Conservation (phyloP, 2,329 filamentous ascomycete species). For the Sclerotiophoma versabilis region DNA sequence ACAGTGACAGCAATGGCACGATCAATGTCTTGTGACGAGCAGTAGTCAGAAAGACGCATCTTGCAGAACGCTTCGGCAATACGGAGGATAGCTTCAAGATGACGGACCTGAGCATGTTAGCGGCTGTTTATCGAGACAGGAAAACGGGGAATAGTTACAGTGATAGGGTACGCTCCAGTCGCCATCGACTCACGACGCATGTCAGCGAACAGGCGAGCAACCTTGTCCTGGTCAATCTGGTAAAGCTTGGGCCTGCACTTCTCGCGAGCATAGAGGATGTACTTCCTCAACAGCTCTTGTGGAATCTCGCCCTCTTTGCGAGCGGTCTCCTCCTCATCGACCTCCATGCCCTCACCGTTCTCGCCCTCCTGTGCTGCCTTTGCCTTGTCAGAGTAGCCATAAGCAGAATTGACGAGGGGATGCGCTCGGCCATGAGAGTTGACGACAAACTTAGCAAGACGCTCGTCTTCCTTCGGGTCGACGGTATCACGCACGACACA, state of each 20-base stretch:
- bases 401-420: conserved; percentile 58
- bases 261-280: conserved; percentile 93
- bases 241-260: conserved; percentile 91
- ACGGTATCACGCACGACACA: conserved; percentile 96
- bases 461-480: conserved; percentile 89
- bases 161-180: conserved; percentile 97
- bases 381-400: conserved; percentile 36
- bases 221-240: conserved; percentile 97
- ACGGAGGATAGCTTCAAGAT: conserved; percentile 96
- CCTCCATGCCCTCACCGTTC: conserved; percentile 58
- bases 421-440: conserved; percentile 93
- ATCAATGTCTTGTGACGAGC: conserved; percentile 87
- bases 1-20: conserved; percentile 96
- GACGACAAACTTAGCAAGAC: conserved; percentile 92
- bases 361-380: conserved; percentile 43
- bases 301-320: conserved; percentile 76
- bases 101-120: conserved; percentile 75
- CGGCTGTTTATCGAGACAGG: not conserved
- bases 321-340: conserved; percentile 59
- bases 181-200: conserved; percentile 93
- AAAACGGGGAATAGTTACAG: conserved; percentile 65
- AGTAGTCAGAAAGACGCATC: conserved; percentile 98
- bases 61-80: conserved; percentile 94
- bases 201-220: conserved; percentile 91
- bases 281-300: conserved; percentile 91